Percentiles rank a stretch among this genome's conserved stretches.
phyloP scores from a whole-genome alignment of 768 basidiomycete species.

The Pisolithus tinctorius region DNA sequence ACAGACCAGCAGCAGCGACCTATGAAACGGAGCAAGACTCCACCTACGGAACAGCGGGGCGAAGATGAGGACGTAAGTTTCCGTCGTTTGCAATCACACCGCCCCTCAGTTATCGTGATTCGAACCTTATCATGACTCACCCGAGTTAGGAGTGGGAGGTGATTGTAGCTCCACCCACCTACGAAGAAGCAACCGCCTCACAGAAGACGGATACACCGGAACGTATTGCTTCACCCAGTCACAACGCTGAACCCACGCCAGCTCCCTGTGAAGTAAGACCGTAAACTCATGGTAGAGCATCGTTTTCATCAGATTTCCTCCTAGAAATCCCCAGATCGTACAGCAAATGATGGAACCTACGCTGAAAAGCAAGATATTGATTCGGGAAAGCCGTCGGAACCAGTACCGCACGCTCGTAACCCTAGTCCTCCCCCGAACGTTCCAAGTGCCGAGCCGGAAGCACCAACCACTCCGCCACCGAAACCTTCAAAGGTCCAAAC shows the following conservation, averaged over 20 bases:
- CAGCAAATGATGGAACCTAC: background rate
- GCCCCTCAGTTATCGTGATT: slow-evolving; percentile 1
- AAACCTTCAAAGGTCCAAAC: slow-evolving; percentile 7
- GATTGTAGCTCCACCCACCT: slow-evolving; percentile 25
- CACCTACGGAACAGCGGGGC: slow-evolving; percentile 27
- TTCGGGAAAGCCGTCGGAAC: background rate
- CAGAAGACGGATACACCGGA: slow-evolving; percentile 1
- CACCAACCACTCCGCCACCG: slow-evolving; percentile 9
- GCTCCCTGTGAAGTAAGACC: slow-evolving; percentile 12
- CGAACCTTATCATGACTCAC: slow-evolving; percentile 17
- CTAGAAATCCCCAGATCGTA: slow-evolving; percentile 8
- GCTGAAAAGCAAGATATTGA: slow-evolving; percentile 9
- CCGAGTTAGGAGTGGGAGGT: slow-evolving; percentile 26
- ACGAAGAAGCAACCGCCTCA: slow-evolving; percentile 11
- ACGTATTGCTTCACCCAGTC: background rate
- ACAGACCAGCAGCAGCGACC: slow-evolving; percentile 22
- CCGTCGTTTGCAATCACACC: background rate
- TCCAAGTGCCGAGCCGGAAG: slow-evolving; percentile 5
- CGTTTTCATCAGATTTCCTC: slow-evolving; percentile 3
- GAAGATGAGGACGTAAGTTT: slow-evolving; percentile 24
- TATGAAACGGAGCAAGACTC: slow-evolving; percentile 36
- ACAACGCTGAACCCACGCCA: slow-evolving; percentile 1
- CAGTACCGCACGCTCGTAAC: slow-evolving; percentile 7
- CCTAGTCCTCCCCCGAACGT: slow-evolving; percentile 3
- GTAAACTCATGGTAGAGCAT: background rate